These are phyloP conservation scores for Trichosporon coremiiforme DNA, from an alignment of 1,284 basidiomycete species.

Conservation along the genomic window DNA sequence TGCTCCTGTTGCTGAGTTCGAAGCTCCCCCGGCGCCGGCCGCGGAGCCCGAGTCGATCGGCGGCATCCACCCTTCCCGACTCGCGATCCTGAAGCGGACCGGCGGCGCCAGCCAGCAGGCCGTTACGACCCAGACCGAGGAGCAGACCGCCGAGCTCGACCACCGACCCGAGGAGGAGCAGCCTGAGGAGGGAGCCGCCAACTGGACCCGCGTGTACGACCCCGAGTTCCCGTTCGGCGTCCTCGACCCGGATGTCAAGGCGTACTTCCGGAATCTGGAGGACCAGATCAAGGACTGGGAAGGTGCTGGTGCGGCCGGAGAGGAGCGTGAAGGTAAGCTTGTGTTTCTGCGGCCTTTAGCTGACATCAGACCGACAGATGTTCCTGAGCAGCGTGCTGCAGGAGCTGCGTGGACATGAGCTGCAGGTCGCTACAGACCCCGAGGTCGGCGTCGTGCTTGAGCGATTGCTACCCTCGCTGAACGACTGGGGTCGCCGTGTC, in stretches of 20 bases:
- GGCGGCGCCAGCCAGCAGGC: conserved; percentile 24
- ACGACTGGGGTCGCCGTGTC: conserved; percentile 86
- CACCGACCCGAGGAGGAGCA: conserved; percentile 21
- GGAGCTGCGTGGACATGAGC: conserved; percentile 83
- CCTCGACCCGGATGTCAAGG: conserved; percentile 82
- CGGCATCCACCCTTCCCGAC: conserved; percentile 49
- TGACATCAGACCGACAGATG: conserved; percentile 68
- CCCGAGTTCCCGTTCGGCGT: conserved; percentile 81
- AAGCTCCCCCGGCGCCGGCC: conserved; percentile 8
- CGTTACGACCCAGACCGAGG: conserved; percentile 18
- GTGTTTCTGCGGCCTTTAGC: neutral
- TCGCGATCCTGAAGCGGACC: conserved; percentile 41
- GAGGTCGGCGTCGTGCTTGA: conserved; percentile 87
- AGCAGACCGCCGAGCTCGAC: conserved; percentile 18
- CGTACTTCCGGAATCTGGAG: conserved; percentile 85
- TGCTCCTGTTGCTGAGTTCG: neutral
- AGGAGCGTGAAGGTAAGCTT: conserved; percentile 72
- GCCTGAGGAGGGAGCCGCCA: conserved; percentile 30
- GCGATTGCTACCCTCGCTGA: conserved; percentile 84
- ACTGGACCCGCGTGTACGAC: conserved; percentile 55
- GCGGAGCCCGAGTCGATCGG: conserved; percentile 25
- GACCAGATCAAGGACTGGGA: conserved; percentile 84
- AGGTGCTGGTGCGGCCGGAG: conserved; percentile 56
- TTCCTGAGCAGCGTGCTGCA: conserved; percentile 81
- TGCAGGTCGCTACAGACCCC: conserved; percentile 83